Conservation (phyloP, 768 basidiomycete genomes). For the Kwoniella bestiolae region DNA sequence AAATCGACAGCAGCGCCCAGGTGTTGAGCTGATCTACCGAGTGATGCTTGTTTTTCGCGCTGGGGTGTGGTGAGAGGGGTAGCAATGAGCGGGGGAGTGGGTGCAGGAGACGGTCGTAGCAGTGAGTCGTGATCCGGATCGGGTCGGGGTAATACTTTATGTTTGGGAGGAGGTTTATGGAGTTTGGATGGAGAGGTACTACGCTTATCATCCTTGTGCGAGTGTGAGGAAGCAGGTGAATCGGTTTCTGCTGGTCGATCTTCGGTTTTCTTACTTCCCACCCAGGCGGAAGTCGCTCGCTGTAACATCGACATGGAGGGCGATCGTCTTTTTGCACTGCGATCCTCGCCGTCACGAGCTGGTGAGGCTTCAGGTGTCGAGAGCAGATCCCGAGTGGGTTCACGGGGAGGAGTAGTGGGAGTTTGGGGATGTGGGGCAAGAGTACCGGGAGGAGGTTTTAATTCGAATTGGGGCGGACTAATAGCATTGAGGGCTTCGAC, state of each 20-base stretch:
- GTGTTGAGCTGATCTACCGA: background rate
- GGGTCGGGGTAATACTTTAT: slow-evolving; percentile 14
- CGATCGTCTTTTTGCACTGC: slow-evolving; percentile 66
- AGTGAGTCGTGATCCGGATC: slow-evolving; percentile 16
- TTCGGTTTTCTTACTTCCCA: slow-evolving; percentile 82
- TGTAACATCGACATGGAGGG: slow-evolving; percentile 97
- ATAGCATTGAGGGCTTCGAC: background rate
- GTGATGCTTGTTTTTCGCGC: slow-evolving; percentile 5
- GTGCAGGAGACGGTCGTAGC: slow-evolving; percentile 1
- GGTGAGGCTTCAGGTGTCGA: slow-evolving; percentile 25
- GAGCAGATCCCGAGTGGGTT: background rate
- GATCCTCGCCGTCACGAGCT: slow-evolving; percentile 10
- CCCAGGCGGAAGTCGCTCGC: slow-evolving; percentile 81
- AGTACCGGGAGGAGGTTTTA: slow-evolving; percentile 7
- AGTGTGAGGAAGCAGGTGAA: slow-evolving; percentile 26
- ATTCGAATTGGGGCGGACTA: background rate
- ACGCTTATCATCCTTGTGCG: slow-evolving; percentile 19
- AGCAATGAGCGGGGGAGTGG: slow-evolving; percentile 47
- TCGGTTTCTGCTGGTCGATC: slow-evolving; percentile 54
- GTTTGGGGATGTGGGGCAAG: background rate
- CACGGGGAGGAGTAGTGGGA: slow-evolving; percentile 31
- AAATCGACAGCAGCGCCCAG: slow-evolving; percentile 5
- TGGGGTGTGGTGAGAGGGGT: slow-evolving; percentile 66
- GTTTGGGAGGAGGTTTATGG: slow-evolving; percentile 40
- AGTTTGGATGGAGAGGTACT: slow-evolving; percentile 49